phyloP scores from a whole-genome alignment of 2,329 filamentous ascomycete genomes.

The Sphaerulina vaccinii region DNA sequence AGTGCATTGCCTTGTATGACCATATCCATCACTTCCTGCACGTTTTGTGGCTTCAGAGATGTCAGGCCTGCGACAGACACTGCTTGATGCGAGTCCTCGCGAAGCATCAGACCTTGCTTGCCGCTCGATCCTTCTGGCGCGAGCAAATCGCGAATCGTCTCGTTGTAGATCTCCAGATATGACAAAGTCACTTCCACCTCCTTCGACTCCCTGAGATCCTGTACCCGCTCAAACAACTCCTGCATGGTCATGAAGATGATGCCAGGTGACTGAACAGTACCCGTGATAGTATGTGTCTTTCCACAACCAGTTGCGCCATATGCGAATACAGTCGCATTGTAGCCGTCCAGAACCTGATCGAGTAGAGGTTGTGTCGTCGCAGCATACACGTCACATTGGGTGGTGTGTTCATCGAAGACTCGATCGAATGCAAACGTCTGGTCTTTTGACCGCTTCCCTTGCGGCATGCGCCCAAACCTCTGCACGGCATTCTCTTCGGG shows the following conservation, averaged over 20 bases:
- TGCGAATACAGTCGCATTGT: constrained; percentile 98
- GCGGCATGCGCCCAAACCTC: constrained; percentile 72
- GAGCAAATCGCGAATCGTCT: constrained; percentile 92
- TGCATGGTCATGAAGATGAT: constrained; percentile 99
- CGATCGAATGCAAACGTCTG: constrained; percentile 96
- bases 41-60: constrained; percentile 85
- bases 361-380: constrained; percentile 84
- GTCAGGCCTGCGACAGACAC: constrained; percentile 89
- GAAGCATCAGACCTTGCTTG: constrained; percentile 82
- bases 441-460: constrained; percentile 91
- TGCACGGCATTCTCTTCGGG: constrained; percentile 93
- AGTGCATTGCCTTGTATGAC: constrained; percentile 93
- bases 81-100: constrained; percentile 89
- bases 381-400: constrained; percentile 92
- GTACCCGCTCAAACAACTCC: constrained; percentile 93
- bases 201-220: constrained; percentile 82
- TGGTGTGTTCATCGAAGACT: constrained; percentile 93
- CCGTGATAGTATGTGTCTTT: constrained; percentile 94
- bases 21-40: constrained; percentile 98
- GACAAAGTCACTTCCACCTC: constrained; percentile 86
- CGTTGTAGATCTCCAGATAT: constrained; percentile 98
- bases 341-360: constrained; percentile 92
- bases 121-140: constrained; percentile 76
- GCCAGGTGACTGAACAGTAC: constrained; percentile 85
- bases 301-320: constrained; percentile 97